Evolutionary conservation across 2,329 filamentous ascomycete genomes (phyloP).

Genomic region (Aspergillus uvarum): DNA sequence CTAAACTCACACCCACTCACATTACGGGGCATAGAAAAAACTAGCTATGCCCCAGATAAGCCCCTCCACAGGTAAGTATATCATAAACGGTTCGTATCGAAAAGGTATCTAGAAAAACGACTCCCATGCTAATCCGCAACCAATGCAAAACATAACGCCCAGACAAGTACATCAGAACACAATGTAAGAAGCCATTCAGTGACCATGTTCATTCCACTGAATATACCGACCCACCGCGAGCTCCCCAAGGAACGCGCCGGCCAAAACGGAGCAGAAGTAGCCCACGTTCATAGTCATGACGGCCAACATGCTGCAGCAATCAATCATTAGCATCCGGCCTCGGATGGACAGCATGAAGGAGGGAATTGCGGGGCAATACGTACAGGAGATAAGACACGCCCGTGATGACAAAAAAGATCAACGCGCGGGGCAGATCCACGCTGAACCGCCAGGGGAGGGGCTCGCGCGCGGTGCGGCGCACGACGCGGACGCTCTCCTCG

Average conservation of each 20-base stretch:
- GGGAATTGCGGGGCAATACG: conserved; percentile 44
- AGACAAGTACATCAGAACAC: background rate
- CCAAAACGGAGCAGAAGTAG: conserved; percentile 79
- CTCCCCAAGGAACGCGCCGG: conserved; percentile 80
- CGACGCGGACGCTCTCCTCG: conserved; percentile 76
- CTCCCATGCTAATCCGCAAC: too few species aligned
- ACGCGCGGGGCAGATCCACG: conserved; percentile 72
- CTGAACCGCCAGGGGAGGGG: conserved; percentile 75
- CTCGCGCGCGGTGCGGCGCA: conserved; percentile 55
- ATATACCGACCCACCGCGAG: conserved; percentile 72
- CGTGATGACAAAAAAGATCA: conserved; percentile 68
- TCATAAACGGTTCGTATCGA: too few species aligned
- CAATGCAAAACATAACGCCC: background rate
- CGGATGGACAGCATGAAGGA: too few species aligned
- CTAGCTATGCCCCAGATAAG: too few species aligned
- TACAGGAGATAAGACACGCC: conserved; percentile 83
- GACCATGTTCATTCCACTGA: conserved; percentile 35
- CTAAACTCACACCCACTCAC: too few species aligned
- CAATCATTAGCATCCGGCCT: background rate
- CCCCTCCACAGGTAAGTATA: too few species aligned
- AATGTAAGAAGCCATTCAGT: conserved; percentile 14
- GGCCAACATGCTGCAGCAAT: conserved; percentile 71
- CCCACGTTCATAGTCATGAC: conserved; percentile 89
- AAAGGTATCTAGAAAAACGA: too few species aligned
- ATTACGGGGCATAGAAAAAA: too few species aligned